Conservation (phyloP, 2,329 filamentous ascomycete genomes). For the Neocucurbitaria cava region DNA sequence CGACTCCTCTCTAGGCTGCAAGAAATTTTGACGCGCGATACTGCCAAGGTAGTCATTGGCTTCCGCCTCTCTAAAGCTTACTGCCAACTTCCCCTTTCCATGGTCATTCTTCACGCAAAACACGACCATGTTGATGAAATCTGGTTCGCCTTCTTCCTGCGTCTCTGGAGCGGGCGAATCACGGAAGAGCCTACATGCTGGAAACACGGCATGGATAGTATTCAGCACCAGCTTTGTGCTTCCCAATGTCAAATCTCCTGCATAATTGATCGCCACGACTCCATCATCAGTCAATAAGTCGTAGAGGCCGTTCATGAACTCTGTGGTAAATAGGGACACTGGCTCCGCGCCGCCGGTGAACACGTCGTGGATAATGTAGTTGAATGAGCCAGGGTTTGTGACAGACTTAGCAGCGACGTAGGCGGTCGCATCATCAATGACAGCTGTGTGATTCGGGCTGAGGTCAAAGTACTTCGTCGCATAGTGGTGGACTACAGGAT, state of each 20-base stretch:
- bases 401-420: slow-evolving; percentile 66
- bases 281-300: slow-evolving; percentile 77
- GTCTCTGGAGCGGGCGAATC: slow-evolving; percentile 68
- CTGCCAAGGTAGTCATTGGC: slow-evolving; percentile 75
- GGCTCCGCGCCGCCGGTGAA: slow-evolving; percentile 97
- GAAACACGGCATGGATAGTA: slow-evolving; percentile 83
- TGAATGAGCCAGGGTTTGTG: slow-evolving; percentile 61
- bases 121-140: slow-evolving; percentile 96
- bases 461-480: slow-evolving; percentile 84
- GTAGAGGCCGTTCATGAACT: slow-evolving; percentile 78
- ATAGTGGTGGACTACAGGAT: slow-evolving; percentile 85
- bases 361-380: slow-evolving; percentile 97
- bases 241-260: slow-evolving; percentile 81
- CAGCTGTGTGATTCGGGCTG: slow-evolving; percentile 76
- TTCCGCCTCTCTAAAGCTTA: slow-evolving; percentile 72
- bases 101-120: slow-evolving; percentile 78
- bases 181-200: slow-evolving; percentile 89
- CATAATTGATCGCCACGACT: slow-evolving; percentile 94
- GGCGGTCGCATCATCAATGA: slow-evolving; percentile 81
- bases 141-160: slow-evolving; percentile 47
- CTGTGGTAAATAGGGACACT: slow-evolving; percentile 81
- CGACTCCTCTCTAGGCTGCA: slow-evolving; percentile 77
- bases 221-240: slow-evolving; percentile 79
- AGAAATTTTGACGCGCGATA: slow-evolving; percentile 70
- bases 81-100: slow-evolving; percentile 41